Evolutionary conservation across 1,284 basidiomycete species (phyloP).

Genomic region (Naganishia albida): DNA sequence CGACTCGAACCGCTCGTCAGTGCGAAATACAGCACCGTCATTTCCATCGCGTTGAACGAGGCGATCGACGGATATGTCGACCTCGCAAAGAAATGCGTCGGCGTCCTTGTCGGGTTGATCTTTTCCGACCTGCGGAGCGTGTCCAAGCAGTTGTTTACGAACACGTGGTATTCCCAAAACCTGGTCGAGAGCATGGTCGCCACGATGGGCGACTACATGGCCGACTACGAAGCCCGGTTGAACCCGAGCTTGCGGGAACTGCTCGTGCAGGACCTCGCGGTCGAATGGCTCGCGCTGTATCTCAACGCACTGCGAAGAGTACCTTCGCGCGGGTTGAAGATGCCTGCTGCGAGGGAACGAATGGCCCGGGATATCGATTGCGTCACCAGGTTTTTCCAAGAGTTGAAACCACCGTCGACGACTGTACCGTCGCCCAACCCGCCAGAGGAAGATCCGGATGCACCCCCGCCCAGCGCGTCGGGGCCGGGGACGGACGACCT

Average conservation of each 20-base stretch:
- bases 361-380: slow-evolving; percentile 80
- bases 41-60: slow-evolving; percentile 85
- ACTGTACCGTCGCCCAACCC: background rate
- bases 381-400: slow-evolving; percentile 77
- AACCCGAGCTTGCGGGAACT: slow-evolving; percentile 90
- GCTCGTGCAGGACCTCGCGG: slow-evolving; percentile 88
- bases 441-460: background rate
- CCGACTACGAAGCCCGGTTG: slow-evolving; percentile 86
- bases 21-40: slow-evolving; percentile 82
- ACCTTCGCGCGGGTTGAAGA: slow-evolving; percentile 70
- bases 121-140: slow-evolving; percentile 93
- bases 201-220: slow-evolving; percentile 94
- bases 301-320: slow-evolving; percentile 82
- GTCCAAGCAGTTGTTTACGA: slow-evolving; percentile 78
- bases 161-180: slow-evolving; percentile 70
- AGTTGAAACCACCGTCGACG: slow-evolving; percentile 60
- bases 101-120: slow-evolving; percentile 88
- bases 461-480: slow-evolving; percentile 51
- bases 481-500: slow-evolving; percentile 81
- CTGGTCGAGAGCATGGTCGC: slow-evolving; percentile 76
- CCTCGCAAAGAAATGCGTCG: slow-evolving; percentile 94
- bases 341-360: slow-evolving; percentile 78
- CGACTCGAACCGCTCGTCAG: slow-evolving; percentile 89
- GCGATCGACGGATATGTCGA: slow-evolving; percentile 98
- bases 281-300: slow-evolving; percentile 87